A percentile compares a stretch with the other conserved stretches of the same genome.
Evolutionary conservation across 2,329 filamentous ascomycete genomes (phyloP).

Genomic region (Dactylonectria macrodidyma): DNA sequence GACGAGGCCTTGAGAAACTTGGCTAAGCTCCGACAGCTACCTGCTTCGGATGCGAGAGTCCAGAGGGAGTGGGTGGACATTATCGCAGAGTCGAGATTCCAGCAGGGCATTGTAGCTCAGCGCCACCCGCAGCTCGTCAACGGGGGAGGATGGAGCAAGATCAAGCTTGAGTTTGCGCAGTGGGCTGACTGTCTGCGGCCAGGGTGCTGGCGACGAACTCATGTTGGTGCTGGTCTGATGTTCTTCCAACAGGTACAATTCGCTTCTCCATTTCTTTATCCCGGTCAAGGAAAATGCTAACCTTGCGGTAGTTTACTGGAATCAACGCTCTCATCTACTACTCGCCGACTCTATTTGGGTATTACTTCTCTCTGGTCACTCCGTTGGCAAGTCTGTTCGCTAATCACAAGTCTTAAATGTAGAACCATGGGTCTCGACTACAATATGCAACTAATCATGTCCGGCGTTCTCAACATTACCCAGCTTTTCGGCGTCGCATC

Average conservation of each 20-base stretch:
- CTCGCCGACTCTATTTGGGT: slow-evolving; percentile 69
- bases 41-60: slow-evolving; percentile 39
- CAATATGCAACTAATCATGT: slow-evolving; percentile 52
- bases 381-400: neutral
- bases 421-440: slow-evolving; percentile 63
- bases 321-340: slow-evolving; percentile 69
- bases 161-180: slow-evolving; percentile 63
- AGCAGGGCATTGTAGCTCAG: slow-evolving; percentile 49
- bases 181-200: slow-evolving; percentile 66
- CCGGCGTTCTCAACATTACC: slow-evolving; percentile 50
- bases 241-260: slow-evolving; percentile 69
- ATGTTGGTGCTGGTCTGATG: slow-evolving; percentile 65
- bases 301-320: slow-evolving; percentile 40
- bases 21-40: slow-evolving; percentile 42
- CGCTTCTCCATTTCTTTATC: neutral
- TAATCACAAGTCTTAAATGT: neutral
- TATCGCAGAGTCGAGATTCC: slow-evolving; percentile 44
- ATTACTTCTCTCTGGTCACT: neutral
- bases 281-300: neutral
- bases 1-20: slow-evolving; percentile 43
- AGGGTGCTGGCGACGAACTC: slow-evolving; percentile 62
- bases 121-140: slow-evolving; percentile 54
- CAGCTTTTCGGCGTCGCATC: slow-evolving; percentile 56
- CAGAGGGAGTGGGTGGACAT: slow-evolving; percentile 47
- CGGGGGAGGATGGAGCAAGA: slow-evolving; percentile 49